Percentiles rank a stretch among this genome's conserved stretches.
Evolutionary conservation across 108 stramenopile species (phyloP).

Genomic region (Nitzschia sp.): DNA sequence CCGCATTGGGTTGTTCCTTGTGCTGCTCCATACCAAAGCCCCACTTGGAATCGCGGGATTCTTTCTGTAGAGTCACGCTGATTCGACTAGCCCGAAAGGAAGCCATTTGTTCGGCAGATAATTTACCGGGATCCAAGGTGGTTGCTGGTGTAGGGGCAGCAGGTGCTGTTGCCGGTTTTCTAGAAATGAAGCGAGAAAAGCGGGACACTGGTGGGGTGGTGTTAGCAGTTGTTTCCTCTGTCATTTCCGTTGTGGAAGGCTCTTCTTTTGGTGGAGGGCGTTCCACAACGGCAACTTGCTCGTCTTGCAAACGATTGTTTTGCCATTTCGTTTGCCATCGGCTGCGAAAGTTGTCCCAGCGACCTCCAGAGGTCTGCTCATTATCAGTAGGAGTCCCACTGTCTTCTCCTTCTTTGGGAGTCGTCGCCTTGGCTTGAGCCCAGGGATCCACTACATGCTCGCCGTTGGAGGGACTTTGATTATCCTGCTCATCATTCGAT

Average conservation of each 20-base stretch:
- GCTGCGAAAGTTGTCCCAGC: background rate
- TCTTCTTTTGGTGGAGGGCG: background rate
- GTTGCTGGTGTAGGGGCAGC: background rate
- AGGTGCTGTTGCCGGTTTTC: constrained; percentile 8
- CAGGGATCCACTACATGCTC: no score
- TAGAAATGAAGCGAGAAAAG: background rate
- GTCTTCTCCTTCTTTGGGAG: no score
- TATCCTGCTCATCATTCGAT: no score
- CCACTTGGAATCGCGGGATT: constrained; percentile 26
- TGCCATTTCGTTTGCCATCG: background rate
- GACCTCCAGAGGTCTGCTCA: background rate
- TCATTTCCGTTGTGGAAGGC: background rate
- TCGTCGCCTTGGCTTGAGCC: no score
- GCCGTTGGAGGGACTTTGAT: no score
- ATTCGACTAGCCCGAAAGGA: constrained; percentile 25
- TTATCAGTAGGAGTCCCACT: no score
- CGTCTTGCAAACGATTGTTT: background rate
- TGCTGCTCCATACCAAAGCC: constrained; percentile 32
- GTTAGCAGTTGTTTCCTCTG: background rate
- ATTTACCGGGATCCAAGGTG: background rate
- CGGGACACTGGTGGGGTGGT: background rate
- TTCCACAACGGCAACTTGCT: background rate
- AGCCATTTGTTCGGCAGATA: constrained; percentile 7
- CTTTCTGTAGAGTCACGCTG: constrained; percentile 40
- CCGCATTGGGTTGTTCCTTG: background rate